These are phyloP conservation scores for Powellomyces hirtus DNA, from an alignment of 192 early-diverging fungal species.

Conservation along the genomic window DNA sequence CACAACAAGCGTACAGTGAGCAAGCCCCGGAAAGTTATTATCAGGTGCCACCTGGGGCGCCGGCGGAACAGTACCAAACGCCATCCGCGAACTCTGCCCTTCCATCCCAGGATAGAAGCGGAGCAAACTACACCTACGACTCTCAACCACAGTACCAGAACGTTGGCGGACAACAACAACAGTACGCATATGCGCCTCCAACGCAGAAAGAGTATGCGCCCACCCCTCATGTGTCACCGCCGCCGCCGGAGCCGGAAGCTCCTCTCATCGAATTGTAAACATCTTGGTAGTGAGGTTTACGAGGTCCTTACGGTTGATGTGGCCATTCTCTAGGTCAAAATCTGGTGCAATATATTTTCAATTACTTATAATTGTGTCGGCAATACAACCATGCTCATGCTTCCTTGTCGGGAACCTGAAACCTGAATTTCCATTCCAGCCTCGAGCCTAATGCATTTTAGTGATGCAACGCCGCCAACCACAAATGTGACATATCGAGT, in stretches of 20 bases:
- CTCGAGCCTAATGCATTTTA: too few relatives aligned
- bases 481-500: too few relatives aligned
- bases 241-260: constrained; percentile 7
- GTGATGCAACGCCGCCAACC: too few relatives aligned
- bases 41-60: background rate
- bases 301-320: too few relatives aligned
- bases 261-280: constrained; percentile 12
- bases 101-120: constrained; percentile 6
- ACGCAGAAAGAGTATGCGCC: background rate
- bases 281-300: too few relatives aligned
- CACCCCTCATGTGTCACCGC: constrained; percentile 9
- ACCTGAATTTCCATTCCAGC: too few relatives aligned
- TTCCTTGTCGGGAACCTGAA: too few relatives aligned
- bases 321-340: too few relatives aligned
- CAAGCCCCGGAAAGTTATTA: background rate
- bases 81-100: background rate
- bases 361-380: too few relatives aligned
- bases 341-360: too few relatives aligned
- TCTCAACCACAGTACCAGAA: background rate
- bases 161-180: background rate
- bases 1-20: background rate
- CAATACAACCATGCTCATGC: too few relatives aligned
- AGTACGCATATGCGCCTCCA: background rate
- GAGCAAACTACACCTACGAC: background rate
- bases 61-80: background rate